phyloP scores from a whole-genome alignment of 2,329 filamentous ascomycete genomes.

The Trichoderma lentiforme region DNA sequence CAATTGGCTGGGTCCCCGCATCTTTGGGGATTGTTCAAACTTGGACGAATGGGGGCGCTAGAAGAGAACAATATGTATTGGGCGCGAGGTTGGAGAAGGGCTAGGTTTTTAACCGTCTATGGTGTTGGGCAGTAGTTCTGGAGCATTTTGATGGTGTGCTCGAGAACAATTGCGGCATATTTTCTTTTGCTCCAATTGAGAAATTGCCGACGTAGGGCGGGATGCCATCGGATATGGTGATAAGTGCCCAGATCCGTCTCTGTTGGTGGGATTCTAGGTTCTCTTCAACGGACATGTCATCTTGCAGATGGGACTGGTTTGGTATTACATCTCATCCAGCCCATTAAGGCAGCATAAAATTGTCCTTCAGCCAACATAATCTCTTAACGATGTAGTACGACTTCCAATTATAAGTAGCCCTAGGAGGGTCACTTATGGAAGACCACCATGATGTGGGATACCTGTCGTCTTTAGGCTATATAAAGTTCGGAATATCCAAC shows the following conservation, averaged over 20 bases:
- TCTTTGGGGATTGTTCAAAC: not conserved
- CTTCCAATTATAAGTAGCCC: not conserved
- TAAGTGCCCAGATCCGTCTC: not conserved
- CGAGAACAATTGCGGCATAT: not conserved
- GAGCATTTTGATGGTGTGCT: not conserved
- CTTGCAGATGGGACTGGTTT: too few species aligned
- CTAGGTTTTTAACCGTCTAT: not conserved
- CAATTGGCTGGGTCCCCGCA: conserved; percentile 12
- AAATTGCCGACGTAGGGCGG: not conserved
- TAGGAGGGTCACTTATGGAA: not conserved
- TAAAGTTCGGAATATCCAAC: not conserved
- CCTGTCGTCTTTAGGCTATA: not conserved
- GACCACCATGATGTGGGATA: not conserved
- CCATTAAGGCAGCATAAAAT: too few species aligned
- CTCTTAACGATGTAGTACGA: not conserved
- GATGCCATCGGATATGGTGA: not conserved
- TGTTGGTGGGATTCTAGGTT: not conserved
- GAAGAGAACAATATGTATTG: not conserved
- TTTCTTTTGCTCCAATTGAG: not conserved
- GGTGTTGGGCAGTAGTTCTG: not conserved
- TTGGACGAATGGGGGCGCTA: conserved; percentile 4
- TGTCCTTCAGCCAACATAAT: not conserved
- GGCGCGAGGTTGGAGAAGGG: not conserved
- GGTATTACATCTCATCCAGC: not conserved
- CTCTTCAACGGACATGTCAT: not conserved